These are phyloP conservation scores for Backusella luteola DNA, from an alignment of 192 early-diverging fungal genomes.

Conservation along the genomic window DNA sequence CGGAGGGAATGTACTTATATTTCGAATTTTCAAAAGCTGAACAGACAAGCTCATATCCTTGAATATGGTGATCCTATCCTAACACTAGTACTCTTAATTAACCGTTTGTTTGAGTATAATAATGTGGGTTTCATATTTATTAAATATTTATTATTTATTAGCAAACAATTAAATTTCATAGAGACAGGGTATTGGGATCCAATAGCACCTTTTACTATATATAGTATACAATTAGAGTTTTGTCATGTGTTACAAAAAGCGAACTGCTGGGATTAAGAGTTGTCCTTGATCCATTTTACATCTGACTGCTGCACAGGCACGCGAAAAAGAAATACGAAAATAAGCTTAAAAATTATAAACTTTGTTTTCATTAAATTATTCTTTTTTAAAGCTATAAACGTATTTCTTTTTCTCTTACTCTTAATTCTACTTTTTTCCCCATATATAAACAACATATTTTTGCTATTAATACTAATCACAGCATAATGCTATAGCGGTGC, in stretches of 20 bases:
- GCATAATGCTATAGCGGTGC: not conserved
- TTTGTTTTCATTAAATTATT: conserved; percentile 3
- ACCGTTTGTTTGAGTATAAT: not conserved
- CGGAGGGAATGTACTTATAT: not conserved
- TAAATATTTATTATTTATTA: not conserved
- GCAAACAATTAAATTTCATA: not conserved
- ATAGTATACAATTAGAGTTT: not conserved
- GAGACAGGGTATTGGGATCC: not conserved
- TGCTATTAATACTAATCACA: not conserved
- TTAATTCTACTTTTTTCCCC: not conserved
- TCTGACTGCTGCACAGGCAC: not conserved
- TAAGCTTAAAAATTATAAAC: not conserved
- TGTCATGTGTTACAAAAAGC: conserved; percentile 1
- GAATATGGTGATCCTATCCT: not conserved
- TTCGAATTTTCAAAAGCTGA: not conserved
- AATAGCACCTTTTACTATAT: not conserved
- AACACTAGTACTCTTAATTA: not conserved
- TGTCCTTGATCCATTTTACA: not conserved
- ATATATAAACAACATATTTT: not conserved
- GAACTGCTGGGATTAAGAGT: not conserved
- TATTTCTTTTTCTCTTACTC: not conserved
- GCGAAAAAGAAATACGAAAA: not conserved
- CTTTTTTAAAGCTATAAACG: not conserved
- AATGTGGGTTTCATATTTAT: not conserved
- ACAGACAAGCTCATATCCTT: not conserved